Evolutionary conservation across 805 yeast species (phyloP).

Genomic region (Candida pseudoglaebosa): DNA sequence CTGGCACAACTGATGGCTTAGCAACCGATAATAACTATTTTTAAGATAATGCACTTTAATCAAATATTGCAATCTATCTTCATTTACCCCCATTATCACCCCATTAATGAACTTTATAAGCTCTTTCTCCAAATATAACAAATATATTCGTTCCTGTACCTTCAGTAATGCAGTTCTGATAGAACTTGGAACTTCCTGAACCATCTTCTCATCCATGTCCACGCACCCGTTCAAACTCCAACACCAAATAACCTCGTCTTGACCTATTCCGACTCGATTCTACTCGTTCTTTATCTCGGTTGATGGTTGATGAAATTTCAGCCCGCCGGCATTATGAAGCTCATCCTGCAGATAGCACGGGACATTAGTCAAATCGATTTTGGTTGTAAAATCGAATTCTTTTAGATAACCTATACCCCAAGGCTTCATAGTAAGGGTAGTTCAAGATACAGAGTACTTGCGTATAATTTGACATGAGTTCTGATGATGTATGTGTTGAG

Average conservation of each 20-base stretch:
- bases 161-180: constrained; percentile 17
- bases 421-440: too few species aligned
- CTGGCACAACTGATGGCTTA: constrained; percentile 68
- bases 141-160: constrained; percentile 18
- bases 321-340: not conserved
- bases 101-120: constrained; percentile 16
- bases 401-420: too few species aligned
- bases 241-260: not conserved
- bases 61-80: constrained; percentile 8
- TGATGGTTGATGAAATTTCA: too few species aligned
- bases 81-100: not conserved
- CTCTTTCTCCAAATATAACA: constrained; percentile 19
- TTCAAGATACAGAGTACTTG: too few species aligned
- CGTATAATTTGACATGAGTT: constrained; percentile 8
- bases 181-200: constrained; percentile 15
- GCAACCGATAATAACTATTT: constrained; percentile 65
- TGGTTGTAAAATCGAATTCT: not conserved
- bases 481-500: constrained; percentile 15
- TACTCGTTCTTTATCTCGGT: too few species aligned
- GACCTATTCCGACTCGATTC: too few species aligned
- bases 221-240: too few species aligned
- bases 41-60: constrained; percentile 34
- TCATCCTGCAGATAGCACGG: not conserved
- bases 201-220: constrained; percentile 5
- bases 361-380: not conserved